phyloP scores from a whole-genome alignment of 192 early-diverging fungal genomes.

The Backusella australiensis region DNA sequence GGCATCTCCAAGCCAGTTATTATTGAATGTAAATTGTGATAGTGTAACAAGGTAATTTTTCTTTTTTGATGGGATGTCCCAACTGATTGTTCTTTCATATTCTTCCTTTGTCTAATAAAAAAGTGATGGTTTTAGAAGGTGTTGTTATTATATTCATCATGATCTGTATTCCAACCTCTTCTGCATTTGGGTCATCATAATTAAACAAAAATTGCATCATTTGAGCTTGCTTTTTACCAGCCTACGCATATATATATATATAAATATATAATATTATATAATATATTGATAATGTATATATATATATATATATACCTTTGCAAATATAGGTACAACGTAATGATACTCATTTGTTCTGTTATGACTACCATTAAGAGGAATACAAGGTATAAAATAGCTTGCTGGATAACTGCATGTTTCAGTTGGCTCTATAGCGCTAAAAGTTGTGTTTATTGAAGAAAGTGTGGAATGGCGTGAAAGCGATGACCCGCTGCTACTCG shows the following conservation, averaged over 20 bases:
- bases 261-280: background rate
- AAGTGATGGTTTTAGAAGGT: background rate
- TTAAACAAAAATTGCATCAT: background rate
- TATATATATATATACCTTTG: background rate
- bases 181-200: background rate
- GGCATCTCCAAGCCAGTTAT: background rate
- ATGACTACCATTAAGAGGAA: background rate
- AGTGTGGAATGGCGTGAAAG: background rate
- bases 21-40: background rate
- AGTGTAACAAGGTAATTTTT: background rate
- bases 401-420: background rate
- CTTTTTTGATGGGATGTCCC: background rate
- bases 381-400: background rate
- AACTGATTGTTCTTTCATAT: constrained; percentile 7
- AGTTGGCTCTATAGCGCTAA: background rate
- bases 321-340: background rate
- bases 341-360: background rate
- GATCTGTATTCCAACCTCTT: background rate
- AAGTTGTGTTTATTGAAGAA: background rate
- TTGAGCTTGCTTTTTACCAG: background rate
- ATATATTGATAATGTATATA: background rate
- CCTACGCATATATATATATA: background rate
- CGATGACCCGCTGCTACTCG: background rate
- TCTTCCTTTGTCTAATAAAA: constrained; percentile 4
- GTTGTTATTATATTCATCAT: background rate